Base-by-base conservation (phyloP, 2,329 filamentous ascomycete genomes). In the Claviceps quebecensis region DNA sequence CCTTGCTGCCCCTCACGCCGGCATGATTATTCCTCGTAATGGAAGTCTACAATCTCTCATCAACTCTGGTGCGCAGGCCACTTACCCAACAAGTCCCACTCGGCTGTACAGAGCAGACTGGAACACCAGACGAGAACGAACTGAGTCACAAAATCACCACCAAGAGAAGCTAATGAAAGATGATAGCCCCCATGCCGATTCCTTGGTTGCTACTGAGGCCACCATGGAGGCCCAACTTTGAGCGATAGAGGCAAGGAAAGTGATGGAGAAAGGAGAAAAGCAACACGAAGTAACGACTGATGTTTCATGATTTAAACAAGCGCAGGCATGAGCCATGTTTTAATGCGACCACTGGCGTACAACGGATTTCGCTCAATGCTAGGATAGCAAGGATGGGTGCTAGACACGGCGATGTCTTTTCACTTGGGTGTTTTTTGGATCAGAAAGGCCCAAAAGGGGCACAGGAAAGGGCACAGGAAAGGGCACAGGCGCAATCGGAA, bases 1-100 rank as follows among this genome's bases (percentile, higher is more conserved):
- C 47, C 71, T 80, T 11, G 86, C 84, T 0, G 81, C 84, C 2
- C 84, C 84, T 0, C 76, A 81, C 41, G 81, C 81, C 3, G 84
- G 80, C 4, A 77, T 82, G 56, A 68, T 84, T 17, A 77, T 88
- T 44, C 70, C 73, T 8, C 74, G 78, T 50, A 71, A 69, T 29
- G 62, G 69, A 17, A 77, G 74, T 59, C 69, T 76, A 46, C 69
- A 73, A 45, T 75, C 72, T 4, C 65, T 80, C 6, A 69, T 59
- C 78, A 17, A 71, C 74, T 0, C 65, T 67, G 2, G 67, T 67
- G 1, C 66, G 70, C 0, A 69, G 64, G 49, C 75, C 75, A 2
- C 68, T 82, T 17, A 72, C 70, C 51, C 69, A 71, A 16, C 69
- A 74, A 40, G 69, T 65, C 22, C 78, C 74, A 55, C 62, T 72